Percentiles rank a stretch among this genome's conserved stretches.
Conservation (phyloP, 2,329 filamentous ascomycete species). For the Thielaviopsis euricoi region DNA sequence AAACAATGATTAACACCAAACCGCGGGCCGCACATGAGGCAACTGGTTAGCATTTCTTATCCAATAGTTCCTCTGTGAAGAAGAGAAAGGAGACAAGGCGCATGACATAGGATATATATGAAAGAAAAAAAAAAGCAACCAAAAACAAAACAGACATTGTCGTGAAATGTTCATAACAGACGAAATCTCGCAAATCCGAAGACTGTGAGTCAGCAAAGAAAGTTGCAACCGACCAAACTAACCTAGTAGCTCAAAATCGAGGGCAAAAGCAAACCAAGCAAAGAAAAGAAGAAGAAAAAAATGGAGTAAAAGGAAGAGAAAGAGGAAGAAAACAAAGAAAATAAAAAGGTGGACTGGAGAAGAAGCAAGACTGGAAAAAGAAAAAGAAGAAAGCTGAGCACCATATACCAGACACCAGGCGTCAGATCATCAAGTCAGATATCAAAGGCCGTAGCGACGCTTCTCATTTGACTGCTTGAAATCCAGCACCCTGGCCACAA, state of each 20-base stretch:
- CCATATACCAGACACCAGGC: neutral
- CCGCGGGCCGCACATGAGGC: neutral
- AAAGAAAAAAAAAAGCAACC: no score
- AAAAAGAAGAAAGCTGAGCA: neutral
- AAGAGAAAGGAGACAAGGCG: no score
- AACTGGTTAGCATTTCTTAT: neutral
- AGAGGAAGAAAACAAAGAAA: neutral
- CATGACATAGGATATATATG: neutral
- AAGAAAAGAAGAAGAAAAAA: slow-evolving; percentile 2
- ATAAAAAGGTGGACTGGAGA: neutral
- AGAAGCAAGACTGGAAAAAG: neutral
- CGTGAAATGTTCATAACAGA: neutral
- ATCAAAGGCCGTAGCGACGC: neutral
- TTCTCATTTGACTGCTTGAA: neutral
- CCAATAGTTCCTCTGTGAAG: neutral
- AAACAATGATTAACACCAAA: neutral
- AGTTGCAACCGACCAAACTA: neutral
- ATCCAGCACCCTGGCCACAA: neutral
- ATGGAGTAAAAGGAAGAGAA: slow-evolving; percentile 1
- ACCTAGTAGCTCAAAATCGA: neutral
- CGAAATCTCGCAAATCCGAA: neutral
- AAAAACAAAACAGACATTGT: neutral
- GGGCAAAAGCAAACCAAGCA: neutral
- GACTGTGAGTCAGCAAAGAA: neutral
- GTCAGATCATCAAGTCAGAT: neutral